phyloP scores from a whole-genome alignment of 306 rosid species.

The Astragalus glycyphyllos region DNA sequence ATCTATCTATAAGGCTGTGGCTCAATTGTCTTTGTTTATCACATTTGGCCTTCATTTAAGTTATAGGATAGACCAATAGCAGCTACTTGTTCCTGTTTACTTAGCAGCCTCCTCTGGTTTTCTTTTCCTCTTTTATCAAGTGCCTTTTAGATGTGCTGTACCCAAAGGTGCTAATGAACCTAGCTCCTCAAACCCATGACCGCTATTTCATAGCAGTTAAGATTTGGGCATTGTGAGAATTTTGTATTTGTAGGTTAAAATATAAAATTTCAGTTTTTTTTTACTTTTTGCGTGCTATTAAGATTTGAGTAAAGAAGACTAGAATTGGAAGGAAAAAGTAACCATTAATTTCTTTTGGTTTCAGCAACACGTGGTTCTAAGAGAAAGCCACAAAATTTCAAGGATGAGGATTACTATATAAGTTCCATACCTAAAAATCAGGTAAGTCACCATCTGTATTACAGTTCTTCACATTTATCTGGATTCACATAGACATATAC shows the following conservation, averaged over 20 bases:
- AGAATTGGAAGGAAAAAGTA: slow-evolving; percentile 12
- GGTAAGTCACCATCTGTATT: slow-evolving; percentile 50
- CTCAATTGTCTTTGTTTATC: slow-evolving; percentile 1
- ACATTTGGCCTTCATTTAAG: not conserved
- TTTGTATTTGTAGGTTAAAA: slow-evolving; percentile 21
- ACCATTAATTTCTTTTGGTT: slow-evolving; percentile 43
- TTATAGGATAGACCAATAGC: not conserved
- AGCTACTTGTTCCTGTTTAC: not conserved
- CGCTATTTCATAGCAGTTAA: not conserved
- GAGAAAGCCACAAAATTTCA: slow-evolving; percentile 71
- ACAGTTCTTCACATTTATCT: slow-evolving; percentile 33
- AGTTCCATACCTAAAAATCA: slow-evolving; percentile 86
- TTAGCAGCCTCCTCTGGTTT: not conserved
- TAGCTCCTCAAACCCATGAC: slow-evolving; percentile 9
- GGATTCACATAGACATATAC: slow-evolving; percentile 26
- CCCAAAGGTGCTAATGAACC: too few relatives aligned
- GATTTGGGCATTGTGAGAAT: slow-evolving; percentile 1
- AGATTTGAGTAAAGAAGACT: slow-evolving; percentile 35
- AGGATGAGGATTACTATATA: slow-evolving; percentile 84
- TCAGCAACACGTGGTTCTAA: slow-evolving; percentile 61
- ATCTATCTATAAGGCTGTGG: not conserved
- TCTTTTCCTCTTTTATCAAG: not conserved
- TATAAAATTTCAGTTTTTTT: slow-evolving; percentile 16
- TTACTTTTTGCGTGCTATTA: slow-evolving; percentile 27
- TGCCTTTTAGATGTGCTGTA: too few relatives aligned